Evolutionary conservation across 768 basidiomycete species (phyloP), one percentile per base, ranked within the genome.

Genomic region (Rhodotorula toruloides): DNA sequence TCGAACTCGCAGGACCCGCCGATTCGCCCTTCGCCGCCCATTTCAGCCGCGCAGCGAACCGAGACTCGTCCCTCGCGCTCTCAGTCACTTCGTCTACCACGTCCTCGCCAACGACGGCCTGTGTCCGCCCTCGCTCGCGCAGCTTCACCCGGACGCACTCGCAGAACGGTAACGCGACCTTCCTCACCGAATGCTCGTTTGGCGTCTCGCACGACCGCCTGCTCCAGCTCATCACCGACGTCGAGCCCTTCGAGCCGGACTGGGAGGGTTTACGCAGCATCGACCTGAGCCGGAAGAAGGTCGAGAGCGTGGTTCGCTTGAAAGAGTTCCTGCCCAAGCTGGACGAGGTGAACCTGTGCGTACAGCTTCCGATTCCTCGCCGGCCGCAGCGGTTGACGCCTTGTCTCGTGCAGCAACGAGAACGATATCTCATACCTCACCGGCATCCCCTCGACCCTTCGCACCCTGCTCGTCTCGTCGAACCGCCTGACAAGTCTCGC

Each of bases 111-210:
- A 27, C 49, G 36, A n/a, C 48, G 27, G n/a, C n/a, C n/a, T n/a
- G n/a, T n/a, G n/a, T n/a, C n/a, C 19, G n/a, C 68, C 29, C 58
- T 12, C 47, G 50, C 40, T 54, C 56, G 5, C 69, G 70, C 27
- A 61, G 44, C 32, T 67, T 71, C 62, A 48, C 54, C 12, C 70
- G 70, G 22, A 64, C 70, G 7, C 40, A 50, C 8, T 67, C 61
- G n/a, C 14, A 62, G 46, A 39, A 58, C 17, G 75, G 72, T 47
- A 76, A 87, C 70, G 83, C 81, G 14, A 88, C 87, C 1, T 94
- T 87, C 80, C 81, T 98, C 69, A 98, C 94, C 17, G 93, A 98
- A 76, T 97, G 93, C 76, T 97, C 93, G 47, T 99, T 99, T 76
- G 91, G 85, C 22, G 86, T 97, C 49, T 84, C 91, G n/a, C 90